phyloP scores from a whole-genome alignment of 257 asterid species.

The Catharanthus roseus region DNA sequence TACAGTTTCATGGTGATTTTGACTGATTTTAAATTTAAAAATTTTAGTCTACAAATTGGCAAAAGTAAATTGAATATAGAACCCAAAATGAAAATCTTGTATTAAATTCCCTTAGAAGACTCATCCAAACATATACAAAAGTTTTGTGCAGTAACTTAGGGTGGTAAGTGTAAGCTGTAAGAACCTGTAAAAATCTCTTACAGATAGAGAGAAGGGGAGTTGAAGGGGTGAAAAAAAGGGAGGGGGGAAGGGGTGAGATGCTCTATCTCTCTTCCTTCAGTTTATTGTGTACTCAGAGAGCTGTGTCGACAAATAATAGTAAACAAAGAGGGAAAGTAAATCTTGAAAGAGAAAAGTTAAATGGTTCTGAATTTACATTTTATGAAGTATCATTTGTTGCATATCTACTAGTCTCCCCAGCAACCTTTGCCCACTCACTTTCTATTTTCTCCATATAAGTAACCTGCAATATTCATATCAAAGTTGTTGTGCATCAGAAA shows the following conservation, averaged over 20 bases:
- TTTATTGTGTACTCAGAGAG: slow-evolving; percentile 2
- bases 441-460: slow-evolving; percentile 63
- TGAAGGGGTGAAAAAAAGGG: neutral
- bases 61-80: no score
- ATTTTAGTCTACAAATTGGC: no score
- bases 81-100: no score
- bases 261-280: slow-evolving; percentile 1
- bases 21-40: no score
- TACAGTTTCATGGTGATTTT: no score
- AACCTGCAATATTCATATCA: slow-evolving; percentile 45
- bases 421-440: slow-evolving; percentile 78
- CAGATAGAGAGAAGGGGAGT: neutral
- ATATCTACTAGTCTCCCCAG: slow-evolving; percentile 68
- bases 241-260: neutral
- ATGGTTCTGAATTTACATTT: slow-evolving; percentile 27
- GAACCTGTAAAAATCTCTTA: neutral
- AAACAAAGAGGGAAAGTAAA: no score
- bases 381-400: slow-evolving; percentile 40
- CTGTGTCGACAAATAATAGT: neutral
- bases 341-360: neutral
- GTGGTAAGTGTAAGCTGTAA: neutral
- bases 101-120: no score
- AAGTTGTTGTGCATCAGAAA: slow-evolving; percentile 12
- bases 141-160: no score
- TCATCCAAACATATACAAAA: no score